Evolutionary conservation across 1,139 yeast species (phyloP).

Genomic region (Saccharomyces hybrid): DNA sequence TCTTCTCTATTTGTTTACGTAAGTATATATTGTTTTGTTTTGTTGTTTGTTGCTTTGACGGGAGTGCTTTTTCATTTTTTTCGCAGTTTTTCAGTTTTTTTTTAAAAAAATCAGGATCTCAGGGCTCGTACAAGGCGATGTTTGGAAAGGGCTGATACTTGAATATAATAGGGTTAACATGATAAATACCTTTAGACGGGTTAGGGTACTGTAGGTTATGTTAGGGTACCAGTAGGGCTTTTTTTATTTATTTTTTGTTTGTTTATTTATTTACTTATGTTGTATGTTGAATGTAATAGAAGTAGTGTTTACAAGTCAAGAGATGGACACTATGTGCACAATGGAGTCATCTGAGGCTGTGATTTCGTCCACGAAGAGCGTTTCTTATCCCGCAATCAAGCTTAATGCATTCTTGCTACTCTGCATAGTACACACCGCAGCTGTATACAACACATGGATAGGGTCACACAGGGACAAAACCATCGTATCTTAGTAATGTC

Average conservation of each 20-base stretch:
- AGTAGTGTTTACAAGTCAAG: not conserved
- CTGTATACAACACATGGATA: not conserved
- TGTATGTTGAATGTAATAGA: not conserved
- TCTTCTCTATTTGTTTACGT: not conserved
- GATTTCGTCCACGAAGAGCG: not conserved
- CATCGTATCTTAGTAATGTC: not conserved
- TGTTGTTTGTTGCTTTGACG: not conserved
- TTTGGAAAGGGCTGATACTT: not conserved
- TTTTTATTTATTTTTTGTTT: not conserved
- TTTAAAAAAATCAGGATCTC: not conserved
- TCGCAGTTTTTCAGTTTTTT: not conserved
- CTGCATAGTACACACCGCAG: not conserved
- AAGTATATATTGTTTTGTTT: not conserved
- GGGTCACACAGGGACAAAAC: not conserved
- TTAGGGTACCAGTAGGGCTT: not conserved
- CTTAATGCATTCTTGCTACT: not conserved
- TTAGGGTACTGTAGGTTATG: not conserved
- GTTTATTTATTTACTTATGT: not conserved
- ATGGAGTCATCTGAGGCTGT: not conserved
- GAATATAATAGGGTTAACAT: not conserved
- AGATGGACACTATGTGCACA: not conserved
- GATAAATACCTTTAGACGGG: not conserved
- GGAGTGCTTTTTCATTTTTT: not conserved
- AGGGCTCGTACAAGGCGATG: not conserved
- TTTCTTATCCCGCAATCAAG: not conserved